These are phyloP conservation scores for Pouteria campechiana DNA, from an alignment of 179 eudicot species.

Conservation along the genomic window DNA sequence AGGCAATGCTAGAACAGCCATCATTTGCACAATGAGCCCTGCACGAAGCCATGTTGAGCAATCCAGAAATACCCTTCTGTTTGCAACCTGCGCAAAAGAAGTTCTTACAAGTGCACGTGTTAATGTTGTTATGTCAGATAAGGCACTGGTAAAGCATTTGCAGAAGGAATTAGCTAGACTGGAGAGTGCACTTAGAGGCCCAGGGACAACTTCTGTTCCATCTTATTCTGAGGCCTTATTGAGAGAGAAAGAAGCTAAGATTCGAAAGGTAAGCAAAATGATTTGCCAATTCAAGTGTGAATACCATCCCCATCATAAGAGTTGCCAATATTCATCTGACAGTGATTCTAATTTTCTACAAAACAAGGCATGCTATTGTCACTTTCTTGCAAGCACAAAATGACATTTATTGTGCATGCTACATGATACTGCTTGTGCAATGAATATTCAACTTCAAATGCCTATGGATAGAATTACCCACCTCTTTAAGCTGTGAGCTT, in stretches of 20 bases:
- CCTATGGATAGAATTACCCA: not conserved
- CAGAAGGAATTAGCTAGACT: slow-evolving; percentile 88
- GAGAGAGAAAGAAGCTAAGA: slow-evolving; percentile 66
- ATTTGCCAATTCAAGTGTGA: not conserved
- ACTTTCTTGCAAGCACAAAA: not conserved
- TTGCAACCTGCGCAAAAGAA: slow-evolving; percentile 98
- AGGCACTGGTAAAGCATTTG: slow-evolving; percentile 90
- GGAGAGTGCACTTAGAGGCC: slow-evolving; percentile 64
- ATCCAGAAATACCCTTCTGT: slow-evolving; percentile 89
- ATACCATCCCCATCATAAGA: too few species aligned
- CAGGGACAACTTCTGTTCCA: slow-evolving; percentile 29
- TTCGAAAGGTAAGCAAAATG: slow-evolving; percentile 58
- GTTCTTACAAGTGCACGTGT: slow-evolving; percentile 85
- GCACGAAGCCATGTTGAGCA: slow-evolving; percentile 96
- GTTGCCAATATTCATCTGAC: too few species aligned
- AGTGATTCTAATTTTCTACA: not conserved
- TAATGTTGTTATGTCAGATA: slow-evolving; percentile 83
- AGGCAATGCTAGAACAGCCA: slow-evolving; percentile 96
- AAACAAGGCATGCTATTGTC: not conserved
- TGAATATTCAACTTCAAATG: not conserved
- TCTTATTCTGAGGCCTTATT: slow-evolving; percentile 38
- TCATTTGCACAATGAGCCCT: slow-evolving; percentile 97
- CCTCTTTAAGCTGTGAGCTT: too few species aligned
- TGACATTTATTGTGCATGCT: not conserved
- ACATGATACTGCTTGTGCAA: not conserved